Evolutionary conservation across 192 early-diverging fungal species (phyloP), one percentile per base, ranked within the genome.

Genomic region (Gaertneriomyces sp.): DNA sequence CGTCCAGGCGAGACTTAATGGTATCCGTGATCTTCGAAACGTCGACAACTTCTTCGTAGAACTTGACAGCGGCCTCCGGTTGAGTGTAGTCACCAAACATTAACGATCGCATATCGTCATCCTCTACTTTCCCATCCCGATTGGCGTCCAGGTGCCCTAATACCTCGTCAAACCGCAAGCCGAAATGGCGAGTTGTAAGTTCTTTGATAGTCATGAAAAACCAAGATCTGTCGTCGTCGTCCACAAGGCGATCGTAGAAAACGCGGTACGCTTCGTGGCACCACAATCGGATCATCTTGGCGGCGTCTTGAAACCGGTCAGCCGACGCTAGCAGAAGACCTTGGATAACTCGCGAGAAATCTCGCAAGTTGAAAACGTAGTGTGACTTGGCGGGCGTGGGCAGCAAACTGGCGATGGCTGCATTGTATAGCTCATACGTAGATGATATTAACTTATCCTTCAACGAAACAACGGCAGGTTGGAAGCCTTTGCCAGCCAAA

Each of bases 21-120:
- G 84, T 64, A 20, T 80, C 81, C 0, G 81, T 79, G 6, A 84
- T 66, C 33, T 75, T 69, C 10, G 53, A 40, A 4, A 84, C 76
- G 45, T 81, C 74, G 52, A 60, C 45, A 5, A 79, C 81, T 52
- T 83, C 81, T 47, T 83, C 81, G 57, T 83, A 83, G 51, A 67
- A 74, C 33, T 68, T 61, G 45, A 78, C 66, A 12, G 79, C 76
- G 6, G 71, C 78, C 33, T 81, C 81, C 7, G 81, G 81, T 39
- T 76, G 63, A 14, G 82, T 69, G 71, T 76, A 81, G 50, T 83
- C 81, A 4, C 84, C 83, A 77, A 81, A 86, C 76, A 86, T 85
- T 38, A 86, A 62, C 4, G 71, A 75, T 14, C 84, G 69, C 76
- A 86, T 77, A 56, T 86, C 76, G 63, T 82, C 82, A 60, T 85